Base-by-base conservation (phyloP, 129 eudicot species). In the Gnaphalium uliginosum region DNA sequence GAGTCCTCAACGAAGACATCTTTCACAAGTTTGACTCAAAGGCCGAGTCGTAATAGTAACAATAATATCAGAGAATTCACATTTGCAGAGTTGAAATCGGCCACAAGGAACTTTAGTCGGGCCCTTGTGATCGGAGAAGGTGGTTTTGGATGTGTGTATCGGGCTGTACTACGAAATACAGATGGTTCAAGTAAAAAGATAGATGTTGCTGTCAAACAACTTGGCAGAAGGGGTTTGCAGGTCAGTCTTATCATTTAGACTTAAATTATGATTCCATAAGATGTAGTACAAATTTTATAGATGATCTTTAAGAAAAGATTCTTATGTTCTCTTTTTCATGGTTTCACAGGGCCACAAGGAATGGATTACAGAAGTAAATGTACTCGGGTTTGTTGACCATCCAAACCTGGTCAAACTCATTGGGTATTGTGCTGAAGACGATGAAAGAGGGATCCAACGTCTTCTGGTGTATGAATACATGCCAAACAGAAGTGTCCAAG, bases 371-470 rank as follows among this genome's bases (percentile, higher is more conserved):
- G 96, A 90, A 88, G 96, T 90, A 53, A 88, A 90, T 46, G 86
- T 90, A 21, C 91, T 90, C n/a, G 96, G 96, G 61, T 66, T 88
- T 11, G 93, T 88, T 46, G 88, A 86, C 54, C 96, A 90, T 59
- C 89, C 84, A 17, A 90, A 90, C 77, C 83, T 90, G 32, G 96
- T 88, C 43, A 90, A 88, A 76, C 88, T 90, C 15, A 41, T 85
- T 22, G 96, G 96, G 18, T 88, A 86, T 74, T 85, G 96, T 67
- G 93, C 93, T 7, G 93, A 90, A 69, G 96, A 90, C 39, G 89
- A 90, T 39, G 96, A 90, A 79, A 86, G 93, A 82, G 93, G 96
- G 66, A 90, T 90, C 17, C 93, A 90, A 80, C 93, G 96, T 10
- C 93, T 90, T 80, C 46, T 90, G 14, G 87, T 88, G 11, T 90